Evolutionary conservation across 2,329 filamentous ascomycete genomes (phyloP), one percentile per base, ranked within the genome.

Genomic region (Fusarium avenaceum): DNA sequence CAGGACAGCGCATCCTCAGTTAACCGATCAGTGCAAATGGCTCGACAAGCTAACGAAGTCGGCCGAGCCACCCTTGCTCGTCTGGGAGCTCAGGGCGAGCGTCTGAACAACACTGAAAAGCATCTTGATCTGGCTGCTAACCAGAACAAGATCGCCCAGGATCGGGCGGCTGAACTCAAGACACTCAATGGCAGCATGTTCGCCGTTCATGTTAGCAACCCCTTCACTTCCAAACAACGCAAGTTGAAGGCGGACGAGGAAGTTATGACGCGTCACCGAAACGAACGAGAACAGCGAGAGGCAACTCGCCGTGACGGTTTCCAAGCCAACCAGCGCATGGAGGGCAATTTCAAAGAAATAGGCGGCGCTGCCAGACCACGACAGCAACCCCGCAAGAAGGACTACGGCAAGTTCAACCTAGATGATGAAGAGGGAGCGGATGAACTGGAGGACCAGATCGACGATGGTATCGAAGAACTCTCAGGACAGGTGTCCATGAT

Each of bases 161-260:
- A 94, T 70, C 92, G 92, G 72, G 91, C 93, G 2, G 87, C 89
- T 47, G 93, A 97, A 76, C 83, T 97, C 38, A 95, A 95, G 82
- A 92, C 88, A 1, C 83, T 96, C 49, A 97, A 97, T 79, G 85
- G 91, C 66, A 94, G 90, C 82, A 97, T 97, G 93, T 97, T 97
- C 75, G 92, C 92, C 7, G 87, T 94, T 22, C 91, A 94, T 74
- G 90, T 94, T 26, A 84, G 84, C 53, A 93, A 93, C 72, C 91
- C 91, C 0, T 93, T 97, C 76, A 96, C 92, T 0, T 88, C 88
- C 15, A 88, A 87, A 65, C 86, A 85, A 69, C 86, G 90, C 44
- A 86, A 85, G 28, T 83, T 85, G 55, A 88, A 87, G 58, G 86
- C 88, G 40, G 92, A 96, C 68, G 84, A 90, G 50, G 84, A 87